Base-by-base conservation (phyloP, 2,329 filamentous ascomycete genomes). In the Fusarium sp. region DNA sequence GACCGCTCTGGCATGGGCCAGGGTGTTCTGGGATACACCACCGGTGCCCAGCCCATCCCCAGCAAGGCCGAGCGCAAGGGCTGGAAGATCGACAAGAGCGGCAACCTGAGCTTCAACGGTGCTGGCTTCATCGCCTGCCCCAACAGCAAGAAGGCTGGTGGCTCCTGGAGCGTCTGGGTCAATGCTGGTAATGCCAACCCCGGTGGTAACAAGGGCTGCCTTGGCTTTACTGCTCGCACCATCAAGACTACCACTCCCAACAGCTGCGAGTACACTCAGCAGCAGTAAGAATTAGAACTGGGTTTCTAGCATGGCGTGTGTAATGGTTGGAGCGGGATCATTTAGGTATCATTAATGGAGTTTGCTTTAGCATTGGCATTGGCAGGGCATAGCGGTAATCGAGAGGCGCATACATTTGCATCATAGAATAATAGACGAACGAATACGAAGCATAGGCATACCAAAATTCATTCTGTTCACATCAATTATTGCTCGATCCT, bases 1-100 rank as follows among this genome's bases (percentile, higher is more conserved):
- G 89, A 91, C 80, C 86, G 86, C 56, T 89, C 87, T 57, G 89
- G 87, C 77, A 90, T 90, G 87, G 86, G 87, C 73, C 86, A 87
- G 71, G 89, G 89, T 60, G 81, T 83, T 35, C 77, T 90, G 62
- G 84, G 85, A 57, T 91, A 88, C 83, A 85, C 85, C 37, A 88
- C 85, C 5, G 86, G 86, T 45, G 66, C 84, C 75, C 45, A 75
- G 85, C 73, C 35, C 7, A 67, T 81, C 0, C 83, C 85, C 32
- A 75, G 73, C 40, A 85, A 88, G 78, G 79, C 69, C 32, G 86
- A 90, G 83, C 81, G 82, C 63, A 82, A 82, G 56, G 84, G 84
- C 66, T 92, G 87, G 84, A 72, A 80, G 27, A 71, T 90, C 57
- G 84, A 86, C 75, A 76, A 79, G 54, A 66, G 77, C 68, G 82